Percentiles rank a stretch among this genome's conserved stretches.
phyloP scores from a whole-genome alignment of 2,329 filamentous ascomycete species.

The Xylaria arbuscula region DNA sequence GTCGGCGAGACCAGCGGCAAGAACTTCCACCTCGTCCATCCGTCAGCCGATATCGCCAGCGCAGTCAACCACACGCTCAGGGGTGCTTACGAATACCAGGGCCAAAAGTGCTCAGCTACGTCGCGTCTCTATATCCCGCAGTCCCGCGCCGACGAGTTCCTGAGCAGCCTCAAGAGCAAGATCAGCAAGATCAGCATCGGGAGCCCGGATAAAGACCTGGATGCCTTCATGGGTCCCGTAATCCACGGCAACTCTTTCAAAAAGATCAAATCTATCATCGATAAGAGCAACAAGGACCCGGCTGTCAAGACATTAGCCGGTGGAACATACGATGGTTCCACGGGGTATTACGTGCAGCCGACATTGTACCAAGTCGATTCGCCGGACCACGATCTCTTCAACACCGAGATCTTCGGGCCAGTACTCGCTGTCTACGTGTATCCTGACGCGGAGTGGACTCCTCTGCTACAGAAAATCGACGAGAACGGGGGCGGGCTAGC shows the following conservation, averaged over 20 bases:
- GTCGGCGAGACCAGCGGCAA: constrained; percentile 20
- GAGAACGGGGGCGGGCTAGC: constrained; percentile 11
- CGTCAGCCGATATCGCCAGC: constrained; percentile 8
- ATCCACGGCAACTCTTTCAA: constrained; percentile 15
- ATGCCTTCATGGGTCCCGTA: constrained; percentile 18
- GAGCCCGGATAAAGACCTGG: constrained; percentile 15
- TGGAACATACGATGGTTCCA: constrained; percentile 18
- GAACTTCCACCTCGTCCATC: constrained; percentile 22
- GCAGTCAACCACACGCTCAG: constrained; percentile 19
- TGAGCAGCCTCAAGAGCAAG: neutral
- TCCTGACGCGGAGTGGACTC: constrained; percentile 8
- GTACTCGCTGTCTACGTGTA: constrained; percentile 16
- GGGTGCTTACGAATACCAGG: constrained; percentile 19
- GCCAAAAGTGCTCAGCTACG: constrained; percentile 18
- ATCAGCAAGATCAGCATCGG: constrained; percentile 19
- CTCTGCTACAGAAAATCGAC: constrained; percentile 16
- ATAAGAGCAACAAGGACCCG: constrained; percentile 16
- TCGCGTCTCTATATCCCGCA: constrained; percentile 13
- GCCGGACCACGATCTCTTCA: constrained; percentile 16
- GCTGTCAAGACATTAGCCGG: constrained; percentile 8
- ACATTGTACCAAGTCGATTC: constrained; percentile 19
- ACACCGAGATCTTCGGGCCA: constrained; percentile 24
- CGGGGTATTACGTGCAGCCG: constrained; percentile 22
- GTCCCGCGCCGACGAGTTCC: constrained; percentile 14
- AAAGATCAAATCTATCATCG: constrained; percentile 20